These are phyloP conservation scores for Pythium myriotylum DNA, from an alignment of 352 stramenopile genomes.

Conservation along the genomic window DNA sequence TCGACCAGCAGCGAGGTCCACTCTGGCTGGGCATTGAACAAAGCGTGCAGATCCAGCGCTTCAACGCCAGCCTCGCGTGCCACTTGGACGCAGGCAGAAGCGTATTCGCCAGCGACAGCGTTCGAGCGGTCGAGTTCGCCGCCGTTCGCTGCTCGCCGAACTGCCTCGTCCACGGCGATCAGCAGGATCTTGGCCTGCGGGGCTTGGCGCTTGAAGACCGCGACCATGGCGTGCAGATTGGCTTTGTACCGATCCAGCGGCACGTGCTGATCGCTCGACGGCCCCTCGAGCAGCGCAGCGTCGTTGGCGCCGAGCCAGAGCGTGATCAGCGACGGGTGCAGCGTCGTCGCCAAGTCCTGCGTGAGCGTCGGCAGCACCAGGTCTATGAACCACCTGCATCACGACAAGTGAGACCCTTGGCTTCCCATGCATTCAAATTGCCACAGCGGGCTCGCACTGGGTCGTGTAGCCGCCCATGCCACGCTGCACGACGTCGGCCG, in stretches of 20 bases:
- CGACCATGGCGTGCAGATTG: constrained; percentile 46
- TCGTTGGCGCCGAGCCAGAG: constrained; percentile 64
- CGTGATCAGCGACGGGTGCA: constrained; percentile 36
- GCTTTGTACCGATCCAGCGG: constrained; percentile 41
- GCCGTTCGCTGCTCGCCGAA: not conserved
- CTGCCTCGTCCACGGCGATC: constrained; percentile 53
- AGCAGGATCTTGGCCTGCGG: constrained; percentile 42
- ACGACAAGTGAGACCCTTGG: not conserved
- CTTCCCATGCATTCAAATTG: no score
- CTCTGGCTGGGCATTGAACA: constrained; percentile 43
- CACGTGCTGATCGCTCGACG: constrained; percentile 43
- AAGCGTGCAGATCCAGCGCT: constrained; percentile 47
- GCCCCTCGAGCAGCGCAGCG: constrained; percentile 37
- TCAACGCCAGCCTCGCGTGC: constrained; percentile 29
- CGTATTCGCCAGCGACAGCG: constrained; percentile 42
- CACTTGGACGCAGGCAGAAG: constrained; percentile 43
- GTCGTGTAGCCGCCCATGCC: constrained; percentile 62
- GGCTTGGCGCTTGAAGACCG: constrained; percentile 27
- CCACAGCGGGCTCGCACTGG: constrained; percentile 1
- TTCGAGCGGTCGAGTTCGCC: constrained; percentile 47
- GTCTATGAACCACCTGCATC: constrained; percentile 36
- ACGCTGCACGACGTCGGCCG: constrained; percentile 50
- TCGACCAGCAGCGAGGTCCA: constrained; percentile 46
- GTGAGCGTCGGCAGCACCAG: constrained; percentile 30
- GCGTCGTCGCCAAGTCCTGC: constrained; percentile 30